phyloP scores from a whole-genome alignment of 2,329 filamentous ascomycete species.

The Trichoderma sp. region DNA sequence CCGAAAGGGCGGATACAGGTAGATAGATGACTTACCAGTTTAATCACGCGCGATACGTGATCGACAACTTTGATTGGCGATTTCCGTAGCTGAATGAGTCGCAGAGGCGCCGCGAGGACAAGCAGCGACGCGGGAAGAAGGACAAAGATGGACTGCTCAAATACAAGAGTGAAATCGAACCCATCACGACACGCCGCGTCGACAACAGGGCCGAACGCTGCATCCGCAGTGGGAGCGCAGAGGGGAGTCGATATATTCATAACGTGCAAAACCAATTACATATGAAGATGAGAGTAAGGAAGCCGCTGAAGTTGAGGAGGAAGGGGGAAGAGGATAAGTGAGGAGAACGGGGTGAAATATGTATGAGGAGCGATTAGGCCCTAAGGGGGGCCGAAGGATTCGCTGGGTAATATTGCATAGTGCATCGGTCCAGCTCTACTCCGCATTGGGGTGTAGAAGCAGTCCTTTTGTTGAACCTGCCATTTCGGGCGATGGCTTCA shows the following conservation, averaged over 20 bases:
- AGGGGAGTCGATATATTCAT: constrained; percentile 27
- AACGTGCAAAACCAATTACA: neutral
- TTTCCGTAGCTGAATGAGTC: constrained; percentile 29
- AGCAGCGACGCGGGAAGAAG: constrained; percentile 32
- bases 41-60: constrained; percentile 26
- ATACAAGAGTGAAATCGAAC: constrained; percentile 51
- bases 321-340: too few relatives aligned
- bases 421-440: neutral
- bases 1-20: neutral
- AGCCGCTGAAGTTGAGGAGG: neutral
- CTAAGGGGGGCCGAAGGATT: neutral
- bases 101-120: constrained; percentile 33
- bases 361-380: neutral
- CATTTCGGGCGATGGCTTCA: neutral
- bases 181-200: constrained; percentile 35
- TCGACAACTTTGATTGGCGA: constrained; percentile 28
- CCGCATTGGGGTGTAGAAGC: neutral
- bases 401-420: constrained; percentile 6
- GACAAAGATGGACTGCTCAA: constrained; percentile 39
- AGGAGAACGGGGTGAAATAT: neutral
- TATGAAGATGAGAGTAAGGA: neutral
- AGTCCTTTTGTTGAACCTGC: constrained; percentile 5
- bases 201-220: constrained; percentile 28
- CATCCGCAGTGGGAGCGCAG: constrained; percentile 27
- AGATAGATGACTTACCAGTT: constrained; percentile 27